Evolutionary conservation across 2,329 filamentous ascomycete genomes (phyloP), one percentile per base, ranked within the genome.

Genomic region (Talaromyces pinophilus): DNA sequence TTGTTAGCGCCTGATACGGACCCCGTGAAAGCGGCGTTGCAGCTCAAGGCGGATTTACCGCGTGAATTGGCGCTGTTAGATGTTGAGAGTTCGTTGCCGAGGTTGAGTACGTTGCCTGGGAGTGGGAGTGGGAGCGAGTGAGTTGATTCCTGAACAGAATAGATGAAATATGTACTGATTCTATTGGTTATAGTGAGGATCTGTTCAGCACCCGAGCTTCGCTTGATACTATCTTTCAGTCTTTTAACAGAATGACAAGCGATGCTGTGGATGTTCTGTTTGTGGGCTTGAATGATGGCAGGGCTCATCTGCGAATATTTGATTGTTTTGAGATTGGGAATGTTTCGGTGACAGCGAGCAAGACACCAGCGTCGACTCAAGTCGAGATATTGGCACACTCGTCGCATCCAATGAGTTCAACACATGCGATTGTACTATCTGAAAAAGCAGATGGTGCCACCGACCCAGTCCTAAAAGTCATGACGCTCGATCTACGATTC

Each of bases 401-500:
- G 35, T 92, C 90, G 8, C 90, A 96, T 74, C 85, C 90, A 0
- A 83, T 88, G 38, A 84, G 88, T 57, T 90, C 91, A n/a, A 93
- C 90, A 0, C 92, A 97, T 75, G 84, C 88, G 10, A 82, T 97
- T 1, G 77, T 96, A n/a, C 77, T 77, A 22, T 74, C 81, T 22
- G 74, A 76, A 77, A 50, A 65, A 15, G 66, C 65, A 2, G 57
- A 63, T 8, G 22, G 46, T 44, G 15, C 28, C 7, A 22, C 81
- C 5, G 76, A 73, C 6, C 70, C 81, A 33, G 69, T 76, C 17
- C 76, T 81, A 5, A 72, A 81, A 1, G 79, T 94, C n/a, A 82
- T 93, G 0, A 91, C 91, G 0, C 86, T 96, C 75, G 92, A 96
- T 71, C 82, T 97, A n/a, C 87, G 89, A 0, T 96, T 97, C 73